Evolutionary conservation across 805 yeast genomes (phyloP).

Genomic region (Metschnikowia proteae): DNA sequence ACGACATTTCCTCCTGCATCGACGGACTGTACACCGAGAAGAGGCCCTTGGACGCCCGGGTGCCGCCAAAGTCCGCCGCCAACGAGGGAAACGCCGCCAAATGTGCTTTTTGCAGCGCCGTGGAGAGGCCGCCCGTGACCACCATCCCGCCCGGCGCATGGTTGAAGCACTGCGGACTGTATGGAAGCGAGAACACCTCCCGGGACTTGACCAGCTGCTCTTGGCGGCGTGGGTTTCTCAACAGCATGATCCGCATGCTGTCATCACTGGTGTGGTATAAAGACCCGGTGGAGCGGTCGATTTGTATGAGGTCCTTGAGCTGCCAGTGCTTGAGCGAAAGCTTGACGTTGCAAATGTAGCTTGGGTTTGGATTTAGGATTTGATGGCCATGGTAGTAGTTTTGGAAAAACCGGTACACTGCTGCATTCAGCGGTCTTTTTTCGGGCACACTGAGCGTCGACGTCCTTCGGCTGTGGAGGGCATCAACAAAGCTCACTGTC

Average conservation of each 20-base stretch:
- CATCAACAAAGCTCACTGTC: background rate
- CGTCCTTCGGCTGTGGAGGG: constrained; percentile 1
- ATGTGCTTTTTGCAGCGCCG: constrained; percentile 35
- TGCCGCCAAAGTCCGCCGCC: constrained; percentile 7
- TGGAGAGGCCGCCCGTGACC: constrained; percentile 46
- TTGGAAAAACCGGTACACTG: constrained; percentile 33
- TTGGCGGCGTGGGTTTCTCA: background rate
- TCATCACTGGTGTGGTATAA: constrained; percentile 60
- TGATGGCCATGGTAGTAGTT: constrained; percentile 40
- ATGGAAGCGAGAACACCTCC: constrained; percentile 39
- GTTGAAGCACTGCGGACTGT: constrained; percentile 68
- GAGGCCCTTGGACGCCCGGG: constrained; percentile 54
- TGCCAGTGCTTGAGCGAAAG: constrained; percentile 66
- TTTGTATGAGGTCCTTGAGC: constrained; percentile 66
- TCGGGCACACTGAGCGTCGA: constrained; percentile 2
- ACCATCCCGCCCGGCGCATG: constrained; percentile 47
- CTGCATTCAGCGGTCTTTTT: constrained; percentile 5
- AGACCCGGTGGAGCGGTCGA: constrained; percentile 39
- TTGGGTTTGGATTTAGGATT: constrained; percentile 35
- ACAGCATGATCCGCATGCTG: constrained; percentile 32
- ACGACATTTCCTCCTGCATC: constrained; percentile 45
- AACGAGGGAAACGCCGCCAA: constrained; percentile 24
- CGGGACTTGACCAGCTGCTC: constrained; percentile 9
- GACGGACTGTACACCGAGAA: constrained; percentile 54
- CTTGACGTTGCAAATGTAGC: constrained; percentile 29